These are phyloP conservation scores for Saccharum hybrid DNA, from an alignment of 202 grass and related monocot species.

Conservation along the genomic window DNA sequence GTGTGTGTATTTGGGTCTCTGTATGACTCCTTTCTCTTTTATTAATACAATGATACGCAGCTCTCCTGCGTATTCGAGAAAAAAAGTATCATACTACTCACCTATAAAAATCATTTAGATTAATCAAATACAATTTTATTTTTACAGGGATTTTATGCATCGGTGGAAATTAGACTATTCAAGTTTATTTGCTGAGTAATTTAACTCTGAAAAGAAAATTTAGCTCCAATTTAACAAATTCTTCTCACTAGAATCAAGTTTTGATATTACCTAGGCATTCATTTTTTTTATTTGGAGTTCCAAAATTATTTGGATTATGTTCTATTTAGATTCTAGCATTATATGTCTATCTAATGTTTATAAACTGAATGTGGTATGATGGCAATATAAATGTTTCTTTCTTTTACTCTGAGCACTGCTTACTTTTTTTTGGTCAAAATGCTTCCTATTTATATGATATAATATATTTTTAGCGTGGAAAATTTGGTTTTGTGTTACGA, in stretches of 20 bases:
- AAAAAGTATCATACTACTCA: neutral
- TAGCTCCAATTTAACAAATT: neutral
- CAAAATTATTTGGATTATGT: neutral
- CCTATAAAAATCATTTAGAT: neutral
- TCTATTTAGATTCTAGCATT: constrained; percentile 2
- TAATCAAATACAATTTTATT: constrained; percentile 2
- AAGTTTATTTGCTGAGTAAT: neutral
- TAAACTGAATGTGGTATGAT: neutral
- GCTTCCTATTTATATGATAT: neutral
- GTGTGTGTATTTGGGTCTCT: too few species aligned
- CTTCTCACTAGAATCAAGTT: neutral
- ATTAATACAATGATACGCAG: too few species aligned
- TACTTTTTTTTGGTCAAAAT: constrained; percentile 2
- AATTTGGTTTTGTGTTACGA: neutral
- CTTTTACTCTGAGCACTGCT: neutral
- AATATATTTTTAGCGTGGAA: neutral
- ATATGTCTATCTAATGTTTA: neutral
- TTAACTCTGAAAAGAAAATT: neutral
- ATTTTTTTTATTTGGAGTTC: neutral
- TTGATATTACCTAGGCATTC: neutral
- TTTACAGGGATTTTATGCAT: neutral
- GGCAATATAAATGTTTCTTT: neutral
- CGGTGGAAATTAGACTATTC: neutral
- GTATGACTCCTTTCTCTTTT: too few species aligned
- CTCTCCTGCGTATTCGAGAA: too few species aligned